These are phyloP conservation scores for Protomyces macrosporus DNA, from an alignment of 1,139 yeast genomes.

Conservation along the genomic window DNA sequence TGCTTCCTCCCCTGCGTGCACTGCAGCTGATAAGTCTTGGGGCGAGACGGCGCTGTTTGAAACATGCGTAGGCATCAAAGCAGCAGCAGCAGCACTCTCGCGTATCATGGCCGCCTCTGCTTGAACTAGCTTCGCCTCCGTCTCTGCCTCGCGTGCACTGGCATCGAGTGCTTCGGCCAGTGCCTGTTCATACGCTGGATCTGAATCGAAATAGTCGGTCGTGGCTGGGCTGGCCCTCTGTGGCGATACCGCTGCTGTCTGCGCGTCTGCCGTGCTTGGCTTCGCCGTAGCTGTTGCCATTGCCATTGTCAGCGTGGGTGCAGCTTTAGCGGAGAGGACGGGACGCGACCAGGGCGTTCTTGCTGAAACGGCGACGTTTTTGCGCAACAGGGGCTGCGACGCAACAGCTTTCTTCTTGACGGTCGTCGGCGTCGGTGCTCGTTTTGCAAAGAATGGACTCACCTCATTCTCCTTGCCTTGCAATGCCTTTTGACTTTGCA, in stretches of 20 bases:
- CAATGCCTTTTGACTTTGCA: neutral
- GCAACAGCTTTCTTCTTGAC: neutral
- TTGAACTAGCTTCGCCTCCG: too few species aligned
- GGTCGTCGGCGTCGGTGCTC: neutral
- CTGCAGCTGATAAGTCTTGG: too few species aligned
- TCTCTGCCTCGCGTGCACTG: neutral
- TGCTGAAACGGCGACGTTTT: neutral
- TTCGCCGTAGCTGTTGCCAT: too few species aligned
- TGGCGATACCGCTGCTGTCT: neutral
- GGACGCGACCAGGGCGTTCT: neutral
- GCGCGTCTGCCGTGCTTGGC: too few species aligned
- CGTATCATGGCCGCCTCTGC: neutral
- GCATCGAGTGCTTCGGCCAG: neutral
- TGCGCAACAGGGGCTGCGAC: neutral
- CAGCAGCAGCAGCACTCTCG: too few species aligned
- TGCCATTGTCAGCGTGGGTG: too few species aligned
- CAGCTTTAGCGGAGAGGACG: neutral
- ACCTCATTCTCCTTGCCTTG: constrained; percentile 4
- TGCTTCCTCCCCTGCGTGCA: too few species aligned
- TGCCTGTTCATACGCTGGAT: neutral
- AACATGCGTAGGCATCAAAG: too few species aligned
- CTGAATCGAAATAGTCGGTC: neutral
- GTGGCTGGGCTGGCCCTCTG: neutral
- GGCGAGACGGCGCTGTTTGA: too few species aligned
- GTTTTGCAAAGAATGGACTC: constrained; percentile 6